Conservation (phyloP, 345 rosid species). For the Pistacia atlantica region DNA sequence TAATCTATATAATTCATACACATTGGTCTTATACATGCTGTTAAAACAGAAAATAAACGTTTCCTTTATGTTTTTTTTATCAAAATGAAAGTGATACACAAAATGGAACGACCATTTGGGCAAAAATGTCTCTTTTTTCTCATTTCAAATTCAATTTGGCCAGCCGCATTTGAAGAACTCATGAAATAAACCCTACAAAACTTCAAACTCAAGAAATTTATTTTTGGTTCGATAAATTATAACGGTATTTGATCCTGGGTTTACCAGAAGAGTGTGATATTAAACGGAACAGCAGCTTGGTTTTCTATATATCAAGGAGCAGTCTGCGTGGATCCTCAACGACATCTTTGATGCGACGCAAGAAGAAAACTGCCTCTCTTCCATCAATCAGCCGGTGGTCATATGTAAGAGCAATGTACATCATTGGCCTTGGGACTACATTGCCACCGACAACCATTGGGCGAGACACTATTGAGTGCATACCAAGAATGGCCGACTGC, state of each 20-base stretch:
- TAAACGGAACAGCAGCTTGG: neutral
- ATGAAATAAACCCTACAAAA: conserved; percentile 34
- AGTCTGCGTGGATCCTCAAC: conserved; percentile 89
- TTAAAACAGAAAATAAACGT: neutral
- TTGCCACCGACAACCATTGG: conserved; percentile 85
- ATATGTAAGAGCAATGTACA: conserved; percentile 86
- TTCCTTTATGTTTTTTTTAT: too few species aligned
- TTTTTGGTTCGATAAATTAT: conserved; percentile 17
- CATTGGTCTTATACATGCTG: neutral
- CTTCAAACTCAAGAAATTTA: conserved; percentile 29
- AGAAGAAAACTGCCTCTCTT: conserved; percentile 89
- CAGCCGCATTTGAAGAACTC: conserved; percentile 37
- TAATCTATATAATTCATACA: neutral
- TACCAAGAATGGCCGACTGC: conserved; percentile 92
- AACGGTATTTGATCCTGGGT: neutral
- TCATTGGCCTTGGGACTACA: conserved; percentile 89
- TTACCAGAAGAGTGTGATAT: conserved; percentile 14
- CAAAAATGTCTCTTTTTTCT: conserved; percentile 7
- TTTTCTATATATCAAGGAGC: conserved; percentile 64
- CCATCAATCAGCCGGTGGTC: conserved; percentile 92
- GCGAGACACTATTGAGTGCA: conserved; percentile 84
- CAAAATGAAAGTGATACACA: too few species aligned
- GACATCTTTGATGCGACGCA: conserved; percentile 88
- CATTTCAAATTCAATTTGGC: conserved; percentile 22
- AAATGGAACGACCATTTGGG: neutral